Base-by-base conservation (phyloP, 495 filamentous ascomycete species). In the Penicillium silybi region DNA sequence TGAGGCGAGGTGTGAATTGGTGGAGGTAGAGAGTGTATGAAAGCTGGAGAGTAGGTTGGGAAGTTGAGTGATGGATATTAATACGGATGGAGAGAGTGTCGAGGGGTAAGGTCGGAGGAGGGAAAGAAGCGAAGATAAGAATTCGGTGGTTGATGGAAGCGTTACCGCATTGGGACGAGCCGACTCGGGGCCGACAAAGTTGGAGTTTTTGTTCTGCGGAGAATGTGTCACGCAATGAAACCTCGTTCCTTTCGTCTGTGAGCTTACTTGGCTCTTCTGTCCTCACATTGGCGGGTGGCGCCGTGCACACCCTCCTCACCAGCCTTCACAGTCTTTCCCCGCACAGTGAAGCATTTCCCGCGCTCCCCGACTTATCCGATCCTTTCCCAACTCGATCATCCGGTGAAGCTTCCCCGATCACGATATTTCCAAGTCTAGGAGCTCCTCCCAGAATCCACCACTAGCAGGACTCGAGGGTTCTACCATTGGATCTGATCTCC, bases 361-460 rank as follows among this genome's bases (percentile, higher is more conserved):
- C 11, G 16, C 38, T 23, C 46, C 27, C 25, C 39, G 46, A 38
- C 58, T 44, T 53, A 38, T 59, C 58, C 54, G 65, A 65, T 65
- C 64, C 44, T 66, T 66, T 57, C 62, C 69, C 44, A 56, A 58
- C 54, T 50, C 40, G 52, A 50, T 47, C 43, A 35, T 23, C 54
- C 69, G 69, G 69, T 72, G 69, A 65, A 59, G 52, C 42, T 56
- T 53, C 57, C 48, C 59, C 52, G 16, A 4, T 19, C 37, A 16
- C n/a, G 34, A 17, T 44, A n/a, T 41, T 49, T 37, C 9, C 25
- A 17, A n/a, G 42, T 16, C 23, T 25, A 50, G 37, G 56, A 58
- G 53, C 50, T 46, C 17, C 8, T 37, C 46, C 25, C 44, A 16
- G 20, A 20, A 9, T 50, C 34, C 16, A 37, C 46, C 19, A 50